Evolutionary conservation across 495 filamentous ascomycete species (phyloP).

Genomic region (Penicillium odoratum): DNA sequence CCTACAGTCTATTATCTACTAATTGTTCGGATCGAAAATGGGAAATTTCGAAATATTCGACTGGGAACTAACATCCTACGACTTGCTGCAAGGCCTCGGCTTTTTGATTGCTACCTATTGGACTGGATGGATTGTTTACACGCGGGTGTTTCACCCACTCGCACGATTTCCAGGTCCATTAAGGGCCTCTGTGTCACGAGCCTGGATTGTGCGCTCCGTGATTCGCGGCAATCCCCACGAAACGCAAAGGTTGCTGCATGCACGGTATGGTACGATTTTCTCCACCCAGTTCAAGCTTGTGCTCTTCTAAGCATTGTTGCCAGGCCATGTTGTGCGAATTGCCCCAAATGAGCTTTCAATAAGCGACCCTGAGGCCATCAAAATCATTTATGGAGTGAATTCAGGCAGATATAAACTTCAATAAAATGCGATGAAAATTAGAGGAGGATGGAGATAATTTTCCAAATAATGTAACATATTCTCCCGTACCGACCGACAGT

Average conservation of each 20-base stretch:
- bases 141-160: conserved; percentile 54
- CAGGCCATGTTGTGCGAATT: conserved; percentile 28
- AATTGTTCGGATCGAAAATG: too few species aligned
- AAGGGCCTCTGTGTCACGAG: conserved; percentile 49
- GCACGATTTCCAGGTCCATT: conserved; percentile 53
- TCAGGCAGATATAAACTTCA: too few species aligned
- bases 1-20: too few species aligned
- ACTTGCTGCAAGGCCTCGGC: too few species aligned
- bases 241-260: conserved; percentile 19
- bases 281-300: conserved; percentile 2
- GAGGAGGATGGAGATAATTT: too few species aligned
- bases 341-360: conserved; percentile 32
- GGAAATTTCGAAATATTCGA: too few species aligned
- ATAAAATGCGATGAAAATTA: too few species aligned
- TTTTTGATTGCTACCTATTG: conserved; percentile 8
- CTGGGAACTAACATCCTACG: too few species aligned
- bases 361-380: conserved; percentile 27
- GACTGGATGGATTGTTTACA: conserved; percentile 39
- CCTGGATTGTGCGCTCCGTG: conserved; percentile 45
- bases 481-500: too few species aligned
- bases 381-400: conserved; percentile 32
- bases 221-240: conserved; percentile 12
- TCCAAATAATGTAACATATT: too few species aligned
- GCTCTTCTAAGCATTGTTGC: not conserved
- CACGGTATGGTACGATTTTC: conserved; percentile 20